Base-by-base conservation (phyloP, 2,329 filamentous ascomycete species). In the Colletotrichum aenigma region DNA sequence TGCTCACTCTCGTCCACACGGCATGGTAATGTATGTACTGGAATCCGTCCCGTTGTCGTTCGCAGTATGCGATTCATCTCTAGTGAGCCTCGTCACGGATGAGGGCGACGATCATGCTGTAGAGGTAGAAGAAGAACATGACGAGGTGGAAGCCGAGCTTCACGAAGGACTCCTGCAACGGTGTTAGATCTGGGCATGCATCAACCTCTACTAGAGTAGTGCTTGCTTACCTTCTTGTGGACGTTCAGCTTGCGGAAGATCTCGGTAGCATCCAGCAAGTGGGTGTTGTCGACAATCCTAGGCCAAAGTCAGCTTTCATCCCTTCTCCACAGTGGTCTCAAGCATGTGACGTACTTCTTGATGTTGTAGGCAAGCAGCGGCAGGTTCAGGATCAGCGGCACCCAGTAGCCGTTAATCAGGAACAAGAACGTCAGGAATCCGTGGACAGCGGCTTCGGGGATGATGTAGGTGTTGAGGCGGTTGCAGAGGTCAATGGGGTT, bases 51-150 rank as follows among this genome's bases (percentile, higher is more conserved):
- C 76, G 67, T 76, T 61, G 43, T 76, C 43, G 70, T 74, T 36
- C 70, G 74, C 52, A 66, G 62, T 61, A 58, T 26, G n/a, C 26
- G 18, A n/a, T 24, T 62, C 26, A 58, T 21, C 64, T 24, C 21
- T 93, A 98, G 87, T 96, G 92, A 76, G 94, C 92, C 88, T 99
- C 97, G 86, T 98, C 97, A 83, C 94, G 93, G 89, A 99, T 99
- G 78, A 99, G 91, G 79, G 97, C 96, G 78, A 98, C 96, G 81
- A 97, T 97, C 95, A 97, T 97, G 93, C 95, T 97, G 92, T 98
- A 98, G 73, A 99, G 94, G 89, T 99, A 99, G 92, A 98, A 99
- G 93, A 99, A 99, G 92, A 99, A 99, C 96, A 99, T 98, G 88
- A 99, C 86, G 76, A 99, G 90, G 87, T 99, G 97, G 91, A 99